These are phyloP conservation scores for Kwoniella europaea DNA, from an alignment of 768 basidiomycete species.

Conservation along the genomic window DNA sequence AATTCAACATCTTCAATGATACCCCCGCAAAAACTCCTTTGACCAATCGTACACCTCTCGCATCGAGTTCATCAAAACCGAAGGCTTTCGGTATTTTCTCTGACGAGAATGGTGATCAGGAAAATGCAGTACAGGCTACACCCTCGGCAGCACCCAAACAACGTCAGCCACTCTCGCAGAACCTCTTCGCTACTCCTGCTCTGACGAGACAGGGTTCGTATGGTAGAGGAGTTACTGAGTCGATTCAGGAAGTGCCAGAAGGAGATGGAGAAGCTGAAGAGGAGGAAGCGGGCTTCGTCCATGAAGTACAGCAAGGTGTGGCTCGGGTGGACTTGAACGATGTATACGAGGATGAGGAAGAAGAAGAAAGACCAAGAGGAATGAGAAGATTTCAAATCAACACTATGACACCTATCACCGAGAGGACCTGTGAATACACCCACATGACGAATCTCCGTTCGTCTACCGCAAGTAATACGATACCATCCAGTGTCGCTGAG, in stretches of 20 bases:
- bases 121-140: conserved; percentile 16
- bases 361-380: conserved; percentile 37
- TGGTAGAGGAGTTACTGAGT: neutral
- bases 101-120: conserved; percentile 25
- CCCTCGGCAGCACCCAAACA: conserved; percentile 15
- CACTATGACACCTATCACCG: conserved; percentile 92
- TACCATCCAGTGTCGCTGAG: conserved; percentile 23
- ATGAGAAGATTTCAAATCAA: conserved; percentile 64
- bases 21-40: conserved; percentile 54
- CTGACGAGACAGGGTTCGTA: conserved; percentile 3
- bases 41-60: conserved; percentile 35
- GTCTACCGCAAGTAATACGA: conserved; percentile 30
- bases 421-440: conserved; percentile 86
- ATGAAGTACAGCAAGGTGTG: conserved; percentile 26
- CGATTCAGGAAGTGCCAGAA: conserved; percentile 25
- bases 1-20: conserved; percentile 50
- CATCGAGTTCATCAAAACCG: conserved; percentile 28
- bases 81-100: conserved; percentile 37
- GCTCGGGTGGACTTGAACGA: conserved; percentile 40
- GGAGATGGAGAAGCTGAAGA: conserved; percentile 32
- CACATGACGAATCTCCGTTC: conserved; percentile 64
- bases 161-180: conserved; percentile 18
- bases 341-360: conserved; percentile 57
- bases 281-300: conserved; percentile 22
- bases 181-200: conserved; percentile 48